Base-by-base conservation (phyloP, 2,329 filamentous ascomycete species). In the Alternaria hordeiaustralica region DNA sequence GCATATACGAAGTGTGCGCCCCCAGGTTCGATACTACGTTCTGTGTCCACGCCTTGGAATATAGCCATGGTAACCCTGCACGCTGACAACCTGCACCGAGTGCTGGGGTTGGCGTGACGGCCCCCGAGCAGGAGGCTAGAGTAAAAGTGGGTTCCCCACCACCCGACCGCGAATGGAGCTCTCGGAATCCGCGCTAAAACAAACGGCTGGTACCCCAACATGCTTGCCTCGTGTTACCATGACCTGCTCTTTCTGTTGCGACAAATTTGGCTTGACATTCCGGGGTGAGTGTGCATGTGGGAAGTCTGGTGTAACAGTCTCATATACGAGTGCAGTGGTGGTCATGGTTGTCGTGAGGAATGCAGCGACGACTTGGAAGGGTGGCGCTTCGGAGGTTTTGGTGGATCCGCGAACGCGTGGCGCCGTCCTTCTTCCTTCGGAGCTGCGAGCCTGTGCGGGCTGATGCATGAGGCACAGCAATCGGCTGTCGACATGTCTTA, bases 191-290 rank as follows among this genome's bases (percentile, higher is more conserved):
- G 60, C 69, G 70, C 74, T 73, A 77, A 74, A 70, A 74, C 70
- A 72, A 76, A 77, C 75, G 75, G 74, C 72, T 77, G 75, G 72
- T 71, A 75, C 72, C 64, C 70, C 68, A 67, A 64, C 64, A 64
- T 69, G 63, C 66, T 69, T 71, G 71, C 71, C 74, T 71, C 59
- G 71, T 73, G 66, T 60, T 61, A 74, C 65, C 68, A 71, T 65
- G 64, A 33, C 61, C 61, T 60, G 66, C 65, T 60, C 55, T 55
- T 50, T 60, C 49, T 58, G 61, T 61, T 26, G 66, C 58, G 55
- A 61, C 61, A 54, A 54, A 58, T 59, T 50, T 33, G 36, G 10
- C 44, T 60, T 33, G 36, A 45, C 41, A 26, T 58, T 64, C 65
- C 50, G 63, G 59, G 63, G 60, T 53, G 55, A 44, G 25, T 58